Percentiles rank a stretch among this genome's conserved stretches.
Evolutionary conservation across 208 protist genomes (phyloP).

Genomic region (Plasmodiophora brassicae): DNA sequence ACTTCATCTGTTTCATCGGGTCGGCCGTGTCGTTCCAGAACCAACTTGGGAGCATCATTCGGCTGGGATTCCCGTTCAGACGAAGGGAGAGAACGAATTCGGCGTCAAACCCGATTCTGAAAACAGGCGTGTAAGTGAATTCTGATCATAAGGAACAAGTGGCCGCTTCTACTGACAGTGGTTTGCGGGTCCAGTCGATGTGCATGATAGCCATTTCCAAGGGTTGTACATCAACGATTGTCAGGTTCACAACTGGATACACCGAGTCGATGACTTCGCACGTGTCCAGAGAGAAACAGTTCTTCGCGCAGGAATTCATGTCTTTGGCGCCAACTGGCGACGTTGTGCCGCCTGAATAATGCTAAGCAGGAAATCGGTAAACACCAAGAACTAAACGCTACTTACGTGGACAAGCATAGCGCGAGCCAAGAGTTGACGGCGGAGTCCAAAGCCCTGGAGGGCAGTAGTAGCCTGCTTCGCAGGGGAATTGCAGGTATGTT

Average conservation of each 20-base stretch:
- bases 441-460: neutral
- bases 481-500: slow-evolving; percentile 1
- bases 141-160: neutral
- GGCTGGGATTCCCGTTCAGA: neutral
- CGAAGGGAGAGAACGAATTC: neutral
- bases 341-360: neutral
- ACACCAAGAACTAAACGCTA: neutral
- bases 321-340: neutral
- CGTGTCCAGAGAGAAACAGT: neutral
- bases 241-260: neutral
- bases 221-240: neutral
- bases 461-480: slow-evolving; percentile 2
- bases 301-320: neutral
- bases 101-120: neutral
- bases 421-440: neutral
- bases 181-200: neutral
- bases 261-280: neutral
- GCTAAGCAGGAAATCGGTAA: neutral
- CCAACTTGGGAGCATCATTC: neutral
- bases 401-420: neutral
- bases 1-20: neutral
- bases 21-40: slow-evolving; percentile 18
- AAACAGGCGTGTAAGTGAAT: neutral
- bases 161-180: neutral
- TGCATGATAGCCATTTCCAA: neutral